phyloP scores from a whole-genome alignment of 768 basidiomycete species.

The Asterophora parasitica region DNA sequence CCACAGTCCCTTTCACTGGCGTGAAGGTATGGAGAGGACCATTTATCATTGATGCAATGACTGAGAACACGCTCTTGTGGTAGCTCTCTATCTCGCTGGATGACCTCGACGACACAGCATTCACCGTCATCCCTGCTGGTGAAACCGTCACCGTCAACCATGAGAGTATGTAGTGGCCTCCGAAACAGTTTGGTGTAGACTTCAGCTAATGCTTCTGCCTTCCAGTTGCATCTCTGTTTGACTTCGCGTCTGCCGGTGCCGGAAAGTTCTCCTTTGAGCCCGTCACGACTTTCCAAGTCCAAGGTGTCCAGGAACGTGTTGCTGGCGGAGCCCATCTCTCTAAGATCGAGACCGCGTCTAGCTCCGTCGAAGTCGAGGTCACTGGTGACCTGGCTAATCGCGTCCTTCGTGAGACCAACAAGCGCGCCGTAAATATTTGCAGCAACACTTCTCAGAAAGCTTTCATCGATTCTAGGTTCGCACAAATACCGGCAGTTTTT shows the following conservation, averaged over 20 bases:
- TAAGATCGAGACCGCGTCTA: slow-evolving; percentile 23
- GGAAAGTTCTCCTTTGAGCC: slow-evolving; percentile 39
- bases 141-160: slow-evolving; percentile 34
- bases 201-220: neutral
- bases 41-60: too few species aligned
- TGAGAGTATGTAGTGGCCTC: slow-evolving; percentile 29
- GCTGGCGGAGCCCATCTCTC: slow-evolving; percentile 18
- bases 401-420: slow-evolving; percentile 23
- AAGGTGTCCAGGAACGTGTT: slow-evolving; percentile 16
- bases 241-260: slow-evolving; percentile 36
- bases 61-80: neutral
- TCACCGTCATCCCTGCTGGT: slow-evolving; percentile 34
- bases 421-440: slow-evolving; percentile 38
- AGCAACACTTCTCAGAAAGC: slow-evolving; percentile 26
- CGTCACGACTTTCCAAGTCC: slow-evolving; percentile 31
- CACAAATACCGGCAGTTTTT: too few species aligned
- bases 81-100: slow-evolving; percentile 33
- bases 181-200: too few species aligned
- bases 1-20: slow-evolving; percentile 36
- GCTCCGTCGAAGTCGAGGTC: slow-evolving; percentile 29
- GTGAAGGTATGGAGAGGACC: too few species aligned
- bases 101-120: slow-evolving; percentile 36
- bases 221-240: slow-evolving; percentile 37
- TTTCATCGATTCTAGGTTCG: slow-evolving; percentile 37
- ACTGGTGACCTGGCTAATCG: slow-evolving; percentile 31